These are phyloP conservation scores for Apium graveolens DNA, from an alignment of 129 eudicot species.

Conservation along the genomic window DNA sequence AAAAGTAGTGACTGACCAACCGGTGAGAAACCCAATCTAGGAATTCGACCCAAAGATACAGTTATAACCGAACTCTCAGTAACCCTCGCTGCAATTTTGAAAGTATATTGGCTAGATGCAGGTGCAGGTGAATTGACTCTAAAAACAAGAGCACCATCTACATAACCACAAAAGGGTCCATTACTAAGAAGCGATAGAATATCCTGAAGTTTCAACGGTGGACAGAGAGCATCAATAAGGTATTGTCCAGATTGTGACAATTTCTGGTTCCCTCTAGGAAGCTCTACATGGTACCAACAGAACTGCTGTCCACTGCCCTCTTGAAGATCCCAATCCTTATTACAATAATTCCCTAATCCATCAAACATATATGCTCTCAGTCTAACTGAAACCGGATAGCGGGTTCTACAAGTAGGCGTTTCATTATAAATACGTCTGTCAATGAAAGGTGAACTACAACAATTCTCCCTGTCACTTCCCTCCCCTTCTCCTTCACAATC, in stretches of 20 bases:
- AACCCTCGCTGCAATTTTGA: conserved; percentile 79
- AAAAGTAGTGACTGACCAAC: conserved; percentile 54
- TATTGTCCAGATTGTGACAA: conserved; percentile 75
- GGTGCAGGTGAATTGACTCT: conserved; percentile 96
- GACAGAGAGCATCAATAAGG: conserved; percentile 87
- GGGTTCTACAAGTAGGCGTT: conserved; percentile 17
- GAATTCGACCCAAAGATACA: conserved; percentile 80
- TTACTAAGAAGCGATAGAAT: conserved; percentile 78
- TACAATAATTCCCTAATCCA: conserved; percentile 76
- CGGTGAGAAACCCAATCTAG: conserved; percentile 70
- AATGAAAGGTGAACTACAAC: conserved; percentile 4
- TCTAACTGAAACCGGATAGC: conserved; percentile 53
- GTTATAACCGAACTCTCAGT: conserved; percentile 87
- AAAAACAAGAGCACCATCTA: conserved; percentile 93
- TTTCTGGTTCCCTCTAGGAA: conserved; percentile 76
- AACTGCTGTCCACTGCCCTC: conserved; percentile 69
- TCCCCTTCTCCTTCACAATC: conserved; percentile 32
- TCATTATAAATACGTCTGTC: conserved; percentile 4
- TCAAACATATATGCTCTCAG: conserved; percentile 78
- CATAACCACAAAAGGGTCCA: conserved; percentile 92
- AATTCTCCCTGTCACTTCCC: conserved; percentile 41
- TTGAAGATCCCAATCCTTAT: conserved; percentile 82
- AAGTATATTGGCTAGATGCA: conserved; percentile 70
- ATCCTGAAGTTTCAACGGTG: conserved; percentile 92
- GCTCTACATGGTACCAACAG: conserved; percentile 97